These are phyloP conservation scores for Neoboletus subvelutipes DNA, from an alignment of 768 basidiomycete genomes.

Conservation along the genomic window DNA sequence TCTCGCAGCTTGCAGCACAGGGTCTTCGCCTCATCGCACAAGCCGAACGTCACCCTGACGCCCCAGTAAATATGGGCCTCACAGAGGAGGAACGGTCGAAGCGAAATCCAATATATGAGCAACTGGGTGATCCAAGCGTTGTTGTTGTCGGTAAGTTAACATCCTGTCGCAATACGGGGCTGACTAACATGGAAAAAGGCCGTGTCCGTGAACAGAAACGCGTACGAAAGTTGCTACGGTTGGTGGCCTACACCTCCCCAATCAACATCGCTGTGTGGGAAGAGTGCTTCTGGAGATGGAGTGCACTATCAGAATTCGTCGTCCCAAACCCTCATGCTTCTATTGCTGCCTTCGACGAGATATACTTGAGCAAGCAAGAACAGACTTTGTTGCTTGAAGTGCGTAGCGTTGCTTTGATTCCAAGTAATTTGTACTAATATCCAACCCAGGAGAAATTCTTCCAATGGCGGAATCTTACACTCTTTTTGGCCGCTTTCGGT, in stretches of 20 bases:
- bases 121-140: conserved; percentile 73
- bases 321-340: conserved; percentile 39
- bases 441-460: conserved; percentile 59
- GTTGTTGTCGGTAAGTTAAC: conserved; percentile 59
- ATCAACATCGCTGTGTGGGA: conserved; percentile 81
- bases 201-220: conserved; percentile 81
- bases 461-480: conserved; percentile 84
- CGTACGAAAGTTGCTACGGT: conserved; percentile 65
- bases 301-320: conserved; percentile 57
- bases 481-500: conserved; percentile 75
- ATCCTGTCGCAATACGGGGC: not conserved
- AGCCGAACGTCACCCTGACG: conserved; percentile 61
- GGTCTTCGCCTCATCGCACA: conserved; percentile 67
- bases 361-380: conserved; percentile 38
- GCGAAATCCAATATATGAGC: conserved; percentile 73
- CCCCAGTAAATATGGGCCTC: conserved; percentile 48
- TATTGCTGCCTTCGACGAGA: conserved; percentile 35
- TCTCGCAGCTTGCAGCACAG: conserved; percentile 67
- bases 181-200: conserved; percentile 40
- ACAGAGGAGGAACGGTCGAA: conserved; percentile 65
- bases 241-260: conserved; percentile 60
- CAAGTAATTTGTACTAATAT: conserved; percentile 4
- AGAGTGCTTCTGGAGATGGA: conserved; percentile 80
- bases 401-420: not conserved
- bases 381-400: conserved; percentile 41